Evolutionary conservation across 495 filamentous ascomycete species (phyloP).

Genomic region (Eremomyces bilateralis): DNA sequence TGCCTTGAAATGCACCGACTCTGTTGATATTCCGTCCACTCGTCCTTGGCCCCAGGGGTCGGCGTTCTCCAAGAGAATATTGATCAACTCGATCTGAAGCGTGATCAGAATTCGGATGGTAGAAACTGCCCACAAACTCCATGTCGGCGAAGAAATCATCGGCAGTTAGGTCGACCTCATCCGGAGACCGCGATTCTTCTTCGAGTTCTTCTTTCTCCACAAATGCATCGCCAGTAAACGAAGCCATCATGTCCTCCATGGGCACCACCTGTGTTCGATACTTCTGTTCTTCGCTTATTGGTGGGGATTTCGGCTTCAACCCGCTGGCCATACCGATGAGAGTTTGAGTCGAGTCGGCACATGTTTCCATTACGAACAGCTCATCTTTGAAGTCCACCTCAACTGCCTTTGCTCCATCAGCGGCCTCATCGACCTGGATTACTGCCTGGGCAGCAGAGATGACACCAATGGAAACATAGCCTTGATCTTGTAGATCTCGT

Average conservation of each 20-base stretch:
- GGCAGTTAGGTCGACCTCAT: conserved; percentile 18
- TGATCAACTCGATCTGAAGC: conserved; percentile 25
- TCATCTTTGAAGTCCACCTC: conserved; percentile 70
- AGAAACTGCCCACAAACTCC: conserved; percentile 43
- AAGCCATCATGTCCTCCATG: conserved; percentile 69
- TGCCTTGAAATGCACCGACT: not conserved
- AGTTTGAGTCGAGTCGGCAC: conserved; percentile 92
- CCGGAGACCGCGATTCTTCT: not conserved
- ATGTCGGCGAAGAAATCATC: conserved; percentile 30
- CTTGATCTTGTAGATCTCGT: conserved; percentile 36
- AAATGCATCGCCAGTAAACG: conserved; percentile 71
- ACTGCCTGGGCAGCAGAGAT: conserved; percentile 56
- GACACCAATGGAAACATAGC: conserved; percentile 66
- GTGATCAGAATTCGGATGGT: conserved; percentile 21
- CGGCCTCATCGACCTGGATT: conserved; percentile 31
- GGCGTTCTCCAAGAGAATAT: conserved; percentile 17
- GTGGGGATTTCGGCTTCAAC: conserved; percentile 60
- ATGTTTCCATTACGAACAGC: conserved; percentile 77
- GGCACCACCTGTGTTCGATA: conserved; percentile 78
- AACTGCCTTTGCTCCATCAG: conserved; percentile 36
- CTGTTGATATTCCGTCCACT: not conserved
- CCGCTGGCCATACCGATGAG: conserved; percentile 62
- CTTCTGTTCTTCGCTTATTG: conserved; percentile 47
- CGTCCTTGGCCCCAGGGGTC: conserved; percentile 3
- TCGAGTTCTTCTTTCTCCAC: conserved; percentile 6